Evolutionary conservation across 2,329 filamentous ascomycete species (phyloP).

Genomic region (Aspergillus sergii): DNA sequence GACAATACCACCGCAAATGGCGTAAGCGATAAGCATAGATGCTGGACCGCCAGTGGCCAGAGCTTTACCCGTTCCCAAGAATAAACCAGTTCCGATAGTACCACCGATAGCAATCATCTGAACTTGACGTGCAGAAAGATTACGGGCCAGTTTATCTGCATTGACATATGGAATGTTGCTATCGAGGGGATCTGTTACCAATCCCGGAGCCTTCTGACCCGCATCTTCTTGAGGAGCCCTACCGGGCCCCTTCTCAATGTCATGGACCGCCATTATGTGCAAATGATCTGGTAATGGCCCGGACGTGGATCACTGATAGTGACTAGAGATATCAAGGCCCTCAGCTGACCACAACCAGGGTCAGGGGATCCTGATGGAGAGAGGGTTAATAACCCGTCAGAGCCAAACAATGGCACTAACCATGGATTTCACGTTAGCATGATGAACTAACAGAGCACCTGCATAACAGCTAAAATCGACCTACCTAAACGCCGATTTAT

Average conservation of each 20-base stretch:
- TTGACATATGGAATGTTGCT: conserved; percentile 24
- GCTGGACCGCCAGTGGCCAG: conserved; percentile 63
- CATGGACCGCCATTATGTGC: conserved; percentile 20
- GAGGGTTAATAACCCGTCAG: background rate
- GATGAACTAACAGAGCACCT: background rate
- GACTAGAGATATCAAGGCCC: background rate
- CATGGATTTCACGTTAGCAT: background rate
- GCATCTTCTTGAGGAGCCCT: conserved; percentile 1
- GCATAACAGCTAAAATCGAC: background rate
- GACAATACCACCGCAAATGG: conserved; percentile 60
- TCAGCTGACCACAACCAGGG: background rate
- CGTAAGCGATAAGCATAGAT: conserved; percentile 60
- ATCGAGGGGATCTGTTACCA: conserved; percentile 13
- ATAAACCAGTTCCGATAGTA: conserved; percentile 58
- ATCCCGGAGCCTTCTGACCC: conserved; percentile 16
- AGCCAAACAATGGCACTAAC: background rate
- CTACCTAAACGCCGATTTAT: background rate
- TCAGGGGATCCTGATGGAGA: background rate
- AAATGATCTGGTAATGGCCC: background rate
- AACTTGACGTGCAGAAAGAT: conserved; percentile 63
- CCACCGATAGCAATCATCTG: conserved; percentile 65
- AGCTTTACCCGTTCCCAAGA: conserved; percentile 64
- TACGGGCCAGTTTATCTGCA: conserved; percentile 56
- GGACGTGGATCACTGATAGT: background rate
- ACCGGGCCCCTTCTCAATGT: conserved; percentile 29